Conservation (phyloP, 2,329 filamentous ascomycete genomes). For the Hypoxylon sp. region DNA sequence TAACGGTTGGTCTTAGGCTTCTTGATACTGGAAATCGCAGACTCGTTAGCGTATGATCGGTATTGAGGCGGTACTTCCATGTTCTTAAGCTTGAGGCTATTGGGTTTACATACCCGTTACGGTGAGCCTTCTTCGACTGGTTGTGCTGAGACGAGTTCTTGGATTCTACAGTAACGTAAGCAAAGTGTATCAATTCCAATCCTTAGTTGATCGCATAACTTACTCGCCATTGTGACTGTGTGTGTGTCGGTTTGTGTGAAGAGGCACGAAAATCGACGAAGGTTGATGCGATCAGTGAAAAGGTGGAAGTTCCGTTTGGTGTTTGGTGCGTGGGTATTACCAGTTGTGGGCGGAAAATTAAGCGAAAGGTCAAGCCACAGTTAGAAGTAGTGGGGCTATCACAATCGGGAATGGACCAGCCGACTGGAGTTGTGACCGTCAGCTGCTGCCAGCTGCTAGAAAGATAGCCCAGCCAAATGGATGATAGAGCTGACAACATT, state of each 20-base stretch:
- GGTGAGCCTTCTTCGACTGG: constrained; percentile 98
- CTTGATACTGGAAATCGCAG: constrained; percentile 82
- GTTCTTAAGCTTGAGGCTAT: constrained; percentile 20
- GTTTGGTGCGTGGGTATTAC: constrained; percentile 44
- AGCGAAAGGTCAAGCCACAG: constrained; percentile 47
- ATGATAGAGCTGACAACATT: too few relatives aligned
- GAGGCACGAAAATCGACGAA: constrained; percentile 43
- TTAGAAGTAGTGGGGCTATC: constrained; percentile 1
- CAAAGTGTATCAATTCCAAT: constrained; percentile 7
- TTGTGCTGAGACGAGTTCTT: constrained; percentile 99
- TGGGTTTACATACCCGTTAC: constrained; percentile 84
- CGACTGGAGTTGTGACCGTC: not conserved
- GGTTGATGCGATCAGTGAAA: constrained; percentile 42
- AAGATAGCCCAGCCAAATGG: too few relatives aligned
- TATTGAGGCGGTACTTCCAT: constrained; percentile 8
- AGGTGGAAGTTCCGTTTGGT: constrained; percentile 42
- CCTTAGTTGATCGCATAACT: constrained; percentile 51
- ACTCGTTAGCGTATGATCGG: constrained; percentile 31
- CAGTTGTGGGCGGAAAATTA: constrained; percentile 52
- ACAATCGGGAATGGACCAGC: not conserved
- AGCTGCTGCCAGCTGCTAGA: not conserved
- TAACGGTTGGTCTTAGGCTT: constrained; percentile 99
- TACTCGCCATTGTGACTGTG: constrained; percentile 76
- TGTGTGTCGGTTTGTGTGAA: constrained; percentile 43
- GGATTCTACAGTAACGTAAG: constrained; percentile 75